Evolutionary conservation across 805 yeast genomes (phyloP), one percentile per base, ranked within the genome.

Genomic region (Metschnikowia henanensis): DNA sequence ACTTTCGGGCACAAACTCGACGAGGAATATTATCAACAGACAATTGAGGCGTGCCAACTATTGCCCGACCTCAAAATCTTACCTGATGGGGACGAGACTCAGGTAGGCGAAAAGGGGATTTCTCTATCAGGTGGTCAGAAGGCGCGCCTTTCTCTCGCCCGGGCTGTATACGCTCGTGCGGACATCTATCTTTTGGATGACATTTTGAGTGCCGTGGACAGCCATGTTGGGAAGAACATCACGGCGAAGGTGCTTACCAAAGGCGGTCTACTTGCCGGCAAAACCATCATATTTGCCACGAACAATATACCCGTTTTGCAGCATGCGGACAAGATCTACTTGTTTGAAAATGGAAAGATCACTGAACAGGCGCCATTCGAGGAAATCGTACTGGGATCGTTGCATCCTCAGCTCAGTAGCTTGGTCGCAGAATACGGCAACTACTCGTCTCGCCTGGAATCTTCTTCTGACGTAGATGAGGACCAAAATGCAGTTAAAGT

Each of bases 91-190:
- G 74, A 69, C 51, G 55, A 50, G 36, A 69, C 74, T n/a, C 57
- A 64, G 37, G 74, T 70, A n/a, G 75, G 75, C 5, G 73, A 69
- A 43, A 69, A 69, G 50, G 75, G 74, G 28, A 66, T 69, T 30
- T 65, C 75, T 3, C 53, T 70, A 20, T 63, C 70, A 40, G 75
- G 75, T 4, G 75, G 75, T 22, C 74, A 70, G 49, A 70, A 69
- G 47, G 75, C 75, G 3, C 57, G 75, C 26, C 56, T 70, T 28
- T 60, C 73, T 6, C 56, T 70, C 35, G 75, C 75, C 2, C 57
- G 75, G 49, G 73, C 73, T 6, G 73, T 70, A 5, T 70, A 70
- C 45, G 52, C 72, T 4, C 61, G 70, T 35, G 70, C 73, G 5
- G 73, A 67, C 30, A 56, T 68, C 21, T 67, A 66, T 46, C 49